These are phyloP conservation scores for Albizia julibrissin DNA, from an alignment of 306 rosid species.

Conservation along the genomic window DNA sequence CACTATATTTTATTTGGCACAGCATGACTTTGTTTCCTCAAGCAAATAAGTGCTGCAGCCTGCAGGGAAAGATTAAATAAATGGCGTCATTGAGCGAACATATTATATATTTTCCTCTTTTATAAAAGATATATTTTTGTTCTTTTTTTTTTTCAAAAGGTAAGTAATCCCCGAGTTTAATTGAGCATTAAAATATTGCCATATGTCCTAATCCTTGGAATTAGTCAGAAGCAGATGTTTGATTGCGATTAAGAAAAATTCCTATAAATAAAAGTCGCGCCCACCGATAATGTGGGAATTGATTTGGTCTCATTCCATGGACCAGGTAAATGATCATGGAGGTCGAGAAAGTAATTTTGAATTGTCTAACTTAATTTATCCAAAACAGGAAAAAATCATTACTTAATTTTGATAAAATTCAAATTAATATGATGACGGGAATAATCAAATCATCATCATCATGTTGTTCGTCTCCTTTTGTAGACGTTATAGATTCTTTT, in stretches of 20 bases:
- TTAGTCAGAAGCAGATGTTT: constrained; percentile 29
- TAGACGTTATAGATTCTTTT: background rate
- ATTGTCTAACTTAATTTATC: background rate
- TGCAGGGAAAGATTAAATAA: too few species aligned
- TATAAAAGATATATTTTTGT: background rate
- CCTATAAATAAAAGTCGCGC: constrained; percentile 1
- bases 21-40: background rate
- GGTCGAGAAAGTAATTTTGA: background rate
- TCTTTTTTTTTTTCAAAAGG: background rate
- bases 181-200: background rate
- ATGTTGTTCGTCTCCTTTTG: background rate
- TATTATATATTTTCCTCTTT: background rate
- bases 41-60: too few species aligned
- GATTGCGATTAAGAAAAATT: background rate
- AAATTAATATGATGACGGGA: background rate
- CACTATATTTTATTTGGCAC: background rate
- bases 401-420: background rate
- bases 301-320: background rate
- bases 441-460: background rate
- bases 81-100: background rate
- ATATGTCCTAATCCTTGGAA: background rate
- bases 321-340: background rate
- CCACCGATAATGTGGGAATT: background rate
- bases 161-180: background rate
- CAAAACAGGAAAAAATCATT: background rate